A percentile compares a stretch with the other conserved stretches of the same genome.
Conservation (phyloP, 495 filamentous ascomycete species). For the Penicillium paxilli region DNA sequence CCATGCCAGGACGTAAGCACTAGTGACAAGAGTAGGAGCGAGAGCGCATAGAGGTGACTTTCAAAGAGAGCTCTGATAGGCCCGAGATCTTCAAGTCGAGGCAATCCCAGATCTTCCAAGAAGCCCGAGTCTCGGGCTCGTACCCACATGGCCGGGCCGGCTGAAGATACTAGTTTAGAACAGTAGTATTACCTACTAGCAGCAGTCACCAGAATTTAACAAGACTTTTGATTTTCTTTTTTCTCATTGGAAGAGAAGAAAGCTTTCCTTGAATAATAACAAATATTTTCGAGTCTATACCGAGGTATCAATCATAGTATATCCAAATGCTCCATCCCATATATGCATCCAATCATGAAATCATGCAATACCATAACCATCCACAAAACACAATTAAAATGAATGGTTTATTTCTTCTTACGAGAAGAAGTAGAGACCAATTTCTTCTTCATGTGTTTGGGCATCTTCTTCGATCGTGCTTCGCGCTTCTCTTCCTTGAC, state of each 20-base stretch:
- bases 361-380: slow-evolving; percentile 25
- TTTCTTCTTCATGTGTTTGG: slow-evolving; percentile 86
- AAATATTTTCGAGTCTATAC: slow-evolving; percentile 21
- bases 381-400: slow-evolving; percentile 9
- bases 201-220: no score
- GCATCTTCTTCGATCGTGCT: slow-evolving; percentile 89
- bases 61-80: slow-evolving; percentile 55
- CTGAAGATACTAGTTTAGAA: no score
- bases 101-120: background rate
- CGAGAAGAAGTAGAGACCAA: slow-evolving; percentile 40
- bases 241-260: no score
- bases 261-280: background rate
- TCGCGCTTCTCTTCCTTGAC: slow-evolving; percentile 95
- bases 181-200: no score
- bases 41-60: slow-evolving; percentile 31
- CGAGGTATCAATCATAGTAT: slow-evolving; percentile 28
- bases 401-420: slow-evolving; percentile 42
- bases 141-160: no score
- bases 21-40: slow-evolving; percentile 4
- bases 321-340: slow-evolving; percentile 33
- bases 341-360: slow-evolving; percentile 34
- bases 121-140: no score
- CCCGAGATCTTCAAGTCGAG: background rate
- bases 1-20: slow-evolving; percentile 33
- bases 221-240: no score